phyloP scores from a whole-genome alignment of 345 rosid species.

The Boechera stricta region DNA sequence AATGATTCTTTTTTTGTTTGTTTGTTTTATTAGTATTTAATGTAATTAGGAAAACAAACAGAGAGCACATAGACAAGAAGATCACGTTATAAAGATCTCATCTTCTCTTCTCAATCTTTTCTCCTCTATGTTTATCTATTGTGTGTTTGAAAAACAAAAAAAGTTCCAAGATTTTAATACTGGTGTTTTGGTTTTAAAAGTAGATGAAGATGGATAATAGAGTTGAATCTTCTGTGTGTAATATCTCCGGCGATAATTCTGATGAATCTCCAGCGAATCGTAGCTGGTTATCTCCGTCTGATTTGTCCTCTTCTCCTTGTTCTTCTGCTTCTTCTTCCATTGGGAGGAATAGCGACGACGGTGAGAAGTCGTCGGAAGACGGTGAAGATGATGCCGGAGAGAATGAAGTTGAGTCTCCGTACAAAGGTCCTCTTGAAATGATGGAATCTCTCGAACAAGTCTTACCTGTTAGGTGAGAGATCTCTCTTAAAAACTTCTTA shows the following conservation, averaged over 20 bases:
- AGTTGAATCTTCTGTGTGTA: slow-evolving; percentile 42
- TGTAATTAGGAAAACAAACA: slow-evolving; percentile 9
- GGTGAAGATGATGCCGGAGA: slow-evolving; percentile 50
- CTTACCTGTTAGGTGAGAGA: slow-evolving; percentile 62
- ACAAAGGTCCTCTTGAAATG: slow-evolving; percentile 56
- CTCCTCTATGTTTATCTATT: slow-evolving; percentile 12
- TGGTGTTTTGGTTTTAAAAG: not conserved
- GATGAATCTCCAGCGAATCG: slow-evolving; percentile 18
- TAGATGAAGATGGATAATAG: slow-evolving; percentile 47
- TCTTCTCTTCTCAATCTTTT: slow-evolving; percentile 27
- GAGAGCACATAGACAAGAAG: slow-evolving; percentile 26
- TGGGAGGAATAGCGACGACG: slow-evolving; percentile 63
- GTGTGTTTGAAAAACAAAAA: not conserved
- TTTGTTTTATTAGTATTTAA: slow-evolving; percentile 18
- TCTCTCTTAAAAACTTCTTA: not conserved
- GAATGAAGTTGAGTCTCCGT: slow-evolving; percentile 66
- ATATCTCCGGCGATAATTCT: slow-evolving; percentile 26
- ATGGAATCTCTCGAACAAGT: slow-evolving; percentile 70
- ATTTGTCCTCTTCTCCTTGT: slow-evolving; percentile 36
- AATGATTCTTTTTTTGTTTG: slow-evolving; percentile 1
- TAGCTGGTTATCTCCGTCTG: slow-evolving; percentile 32
- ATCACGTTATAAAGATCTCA: slow-evolving; percentile 36
- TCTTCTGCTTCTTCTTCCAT: slow-evolving; percentile 62
- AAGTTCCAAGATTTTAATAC: slow-evolving; percentile 4
- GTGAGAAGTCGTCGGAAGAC: slow-evolving; percentile 40